Evolutionary conservation across 176 grass and related monocot genomes (phyloP).

Genomic region (Oropetium thomaeum): DNA sequence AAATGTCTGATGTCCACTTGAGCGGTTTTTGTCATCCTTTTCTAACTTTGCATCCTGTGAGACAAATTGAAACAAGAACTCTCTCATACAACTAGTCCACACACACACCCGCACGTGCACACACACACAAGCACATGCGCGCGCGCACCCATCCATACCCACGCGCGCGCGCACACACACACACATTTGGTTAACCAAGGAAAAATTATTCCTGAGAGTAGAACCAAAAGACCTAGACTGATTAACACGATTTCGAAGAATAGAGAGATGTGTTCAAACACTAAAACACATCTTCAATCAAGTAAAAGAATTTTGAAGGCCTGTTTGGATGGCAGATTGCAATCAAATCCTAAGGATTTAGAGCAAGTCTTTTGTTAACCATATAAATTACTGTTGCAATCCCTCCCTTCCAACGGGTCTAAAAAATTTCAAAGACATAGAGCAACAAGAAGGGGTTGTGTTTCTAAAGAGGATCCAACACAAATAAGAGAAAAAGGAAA

Average conservation of each 20-base stretch:
- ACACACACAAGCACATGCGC: too few relatives aligned
- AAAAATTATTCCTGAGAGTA: background rate
- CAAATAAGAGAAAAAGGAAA: too few relatives aligned
- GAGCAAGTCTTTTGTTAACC: background rate
- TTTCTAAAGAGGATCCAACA: background rate
- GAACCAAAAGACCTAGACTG: background rate
- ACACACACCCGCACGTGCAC: too few relatives aligned
- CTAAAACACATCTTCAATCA: conserved; percentile 10
- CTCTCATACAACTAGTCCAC: background rate
- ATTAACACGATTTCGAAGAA: conserved; percentile 16
- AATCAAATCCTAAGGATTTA: background rate
- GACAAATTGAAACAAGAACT: conserved; percentile 23
- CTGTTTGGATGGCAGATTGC: background rate
- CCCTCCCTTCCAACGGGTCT: background rate
- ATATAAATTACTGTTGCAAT: background rate
- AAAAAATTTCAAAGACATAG: background rate
- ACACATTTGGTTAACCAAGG: background rate
- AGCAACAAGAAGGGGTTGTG: background rate
- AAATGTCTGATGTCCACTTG: conserved; percentile 53
- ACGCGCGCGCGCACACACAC: too few relatives aligned
- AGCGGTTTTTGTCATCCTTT: conserved; percentile 49
- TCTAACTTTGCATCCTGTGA: conserved; percentile 60
- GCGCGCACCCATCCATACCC: too few relatives aligned
- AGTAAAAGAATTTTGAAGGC: background rate
- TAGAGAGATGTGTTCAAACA: background rate